phyloP scores from a whole-genome alignment of 495 filamentous ascomycete genomes.

The Amniculicola lignicola region DNA sequence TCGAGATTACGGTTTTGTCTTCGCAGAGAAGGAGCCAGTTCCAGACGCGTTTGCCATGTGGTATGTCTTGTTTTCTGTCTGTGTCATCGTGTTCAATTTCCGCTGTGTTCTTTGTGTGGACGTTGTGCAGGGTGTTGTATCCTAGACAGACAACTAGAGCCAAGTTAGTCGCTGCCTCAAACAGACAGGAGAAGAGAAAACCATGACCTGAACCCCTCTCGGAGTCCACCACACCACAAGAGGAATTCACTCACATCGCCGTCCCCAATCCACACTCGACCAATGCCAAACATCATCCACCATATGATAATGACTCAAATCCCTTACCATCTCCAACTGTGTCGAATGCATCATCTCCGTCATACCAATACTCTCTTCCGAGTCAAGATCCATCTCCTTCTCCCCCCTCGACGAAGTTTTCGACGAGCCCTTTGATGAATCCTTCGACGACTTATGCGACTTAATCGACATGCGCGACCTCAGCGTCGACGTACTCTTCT shows the following conservation, averaged over 20 bases:
- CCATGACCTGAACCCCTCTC: too few species aligned
- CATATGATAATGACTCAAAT: conserved; percentile 51
- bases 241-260: conserved; percentile 46
- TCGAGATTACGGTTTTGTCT: conserved; percentile 77
- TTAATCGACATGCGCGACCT: conserved; percentile 20
- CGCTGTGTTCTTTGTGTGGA: conserved; percentile 40
- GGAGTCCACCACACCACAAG: too few species aligned
- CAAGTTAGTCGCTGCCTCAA: neutral
- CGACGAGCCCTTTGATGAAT: neutral
- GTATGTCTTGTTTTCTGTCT: conserved; percentile 45
- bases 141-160: conserved; percentile 72
- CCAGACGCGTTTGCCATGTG: conserved; percentile 65
- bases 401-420: neutral
- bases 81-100: conserved; percentile 36
- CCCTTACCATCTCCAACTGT: conserved; percentile 28
- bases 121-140: conserved; percentile 72
- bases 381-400: conserved; percentile 26
- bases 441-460: conserved; percentile 24
- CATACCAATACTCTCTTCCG: conserved; percentile 35
- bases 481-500: conserved; percentile 25
- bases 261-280: conserved; percentile 59
- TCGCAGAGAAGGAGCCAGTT: conserved; percentile 79
- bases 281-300: conserved; percentile 65
- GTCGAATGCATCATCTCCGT: conserved; percentile 29
- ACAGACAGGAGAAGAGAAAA: too few species aligned